Evolutionary conservation across 2,329 filamentous ascomycete genomes (phyloP).

Genomic region (Scleromitrula shiraiana): DNA sequence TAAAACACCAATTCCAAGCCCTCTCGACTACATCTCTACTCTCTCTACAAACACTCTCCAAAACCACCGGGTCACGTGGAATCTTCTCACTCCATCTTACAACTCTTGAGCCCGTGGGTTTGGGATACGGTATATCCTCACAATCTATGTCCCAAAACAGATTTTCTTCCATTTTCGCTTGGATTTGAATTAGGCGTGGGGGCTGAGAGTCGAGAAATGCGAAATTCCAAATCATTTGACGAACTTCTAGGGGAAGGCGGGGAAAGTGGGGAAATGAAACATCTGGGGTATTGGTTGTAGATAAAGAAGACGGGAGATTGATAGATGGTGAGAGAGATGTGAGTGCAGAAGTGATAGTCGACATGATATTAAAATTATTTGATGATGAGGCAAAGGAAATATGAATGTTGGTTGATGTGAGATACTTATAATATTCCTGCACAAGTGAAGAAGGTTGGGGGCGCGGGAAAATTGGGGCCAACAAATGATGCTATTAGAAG

Average conservation of each 20-base stretch:
- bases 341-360: neutral
- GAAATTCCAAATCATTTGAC: neutral
- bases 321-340: neutral
- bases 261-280: neutral
- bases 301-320: neutral
- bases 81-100: neutral
- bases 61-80: neutral
- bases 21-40: neutral
- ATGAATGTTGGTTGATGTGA: neutral
- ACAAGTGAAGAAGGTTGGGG: neutral
- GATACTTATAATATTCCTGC: too few species aligned
- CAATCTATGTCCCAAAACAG: slow-evolving; percentile 1
- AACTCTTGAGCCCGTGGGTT: slow-evolving; percentile 2
- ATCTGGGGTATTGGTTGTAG: neutral
- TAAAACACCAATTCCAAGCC: slow-evolving; percentile 1
- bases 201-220: slow-evolving; percentile 2
- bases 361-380: neutral
- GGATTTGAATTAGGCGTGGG: slow-evolving; percentile 4
- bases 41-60: neutral
- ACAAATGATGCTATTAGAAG: neutral
- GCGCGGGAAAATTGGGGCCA: too few species aligned
- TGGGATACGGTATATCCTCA: neutral
- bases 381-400: neutral
- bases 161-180: neutral
- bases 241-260: neutral